phyloP scores from a whole-genome alignment of 371 early-diverging fungal genomes.

The Actinomortierella ambigua region DNA sequence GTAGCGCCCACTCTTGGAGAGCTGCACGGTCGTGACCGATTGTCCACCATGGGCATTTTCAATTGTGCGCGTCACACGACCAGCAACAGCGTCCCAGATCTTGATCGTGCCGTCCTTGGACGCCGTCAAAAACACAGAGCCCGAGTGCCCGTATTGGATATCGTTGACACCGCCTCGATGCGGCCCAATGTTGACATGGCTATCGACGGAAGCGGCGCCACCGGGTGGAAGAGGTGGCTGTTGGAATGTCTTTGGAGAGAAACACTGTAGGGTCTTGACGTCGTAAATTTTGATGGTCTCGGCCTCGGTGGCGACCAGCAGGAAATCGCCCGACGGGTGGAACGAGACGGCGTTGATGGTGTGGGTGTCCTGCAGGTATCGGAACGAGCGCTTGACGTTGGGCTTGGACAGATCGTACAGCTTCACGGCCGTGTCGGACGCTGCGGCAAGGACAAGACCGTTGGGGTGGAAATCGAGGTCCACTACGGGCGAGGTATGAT shows the following conservation, averaged over 20 bases:
- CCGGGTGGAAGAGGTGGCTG: conserved; percentile 9
- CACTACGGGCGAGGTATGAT: conserved; percentile 82
- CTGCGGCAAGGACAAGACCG: conserved; percentile 85
- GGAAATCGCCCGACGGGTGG: conserved; percentile 41
- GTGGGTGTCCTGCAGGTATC: conserved; percentile 71
- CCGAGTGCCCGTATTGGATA: conserved; percentile 77
- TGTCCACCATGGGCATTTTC: conserved; percentile 77
- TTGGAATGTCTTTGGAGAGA: conserved; percentile 55
- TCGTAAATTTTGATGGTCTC: conserved; percentile 84
- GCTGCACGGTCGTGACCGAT: conserved; percentile 72
- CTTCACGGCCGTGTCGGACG: conserved; percentile 88
- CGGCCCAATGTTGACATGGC: conserved; percentile 39
- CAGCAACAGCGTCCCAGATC: conserved; percentile 84
- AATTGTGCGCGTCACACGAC: conserved; percentile 73
- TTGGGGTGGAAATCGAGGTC: conserved; percentile 94
- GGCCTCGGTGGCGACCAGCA: conserved; percentile 69
- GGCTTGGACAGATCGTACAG: conserved; percentile 86
- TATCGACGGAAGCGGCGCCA: too few relatives aligned
- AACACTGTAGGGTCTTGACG: conserved; percentile 82
- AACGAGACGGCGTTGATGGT: conserved; percentile 36
- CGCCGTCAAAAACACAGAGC: conserved; percentile 73
- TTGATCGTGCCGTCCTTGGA: conserved; percentile 88
- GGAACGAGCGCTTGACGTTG: conserved; percentile 81
- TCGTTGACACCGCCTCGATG: conserved; percentile 74
- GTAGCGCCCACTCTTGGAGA: conserved; percentile 79